Evolutionary conservation across 108 stramenopile species (phyloP), one percentile per base, ranked within the genome.

Genomic region (Ochromonas danica): DNA sequence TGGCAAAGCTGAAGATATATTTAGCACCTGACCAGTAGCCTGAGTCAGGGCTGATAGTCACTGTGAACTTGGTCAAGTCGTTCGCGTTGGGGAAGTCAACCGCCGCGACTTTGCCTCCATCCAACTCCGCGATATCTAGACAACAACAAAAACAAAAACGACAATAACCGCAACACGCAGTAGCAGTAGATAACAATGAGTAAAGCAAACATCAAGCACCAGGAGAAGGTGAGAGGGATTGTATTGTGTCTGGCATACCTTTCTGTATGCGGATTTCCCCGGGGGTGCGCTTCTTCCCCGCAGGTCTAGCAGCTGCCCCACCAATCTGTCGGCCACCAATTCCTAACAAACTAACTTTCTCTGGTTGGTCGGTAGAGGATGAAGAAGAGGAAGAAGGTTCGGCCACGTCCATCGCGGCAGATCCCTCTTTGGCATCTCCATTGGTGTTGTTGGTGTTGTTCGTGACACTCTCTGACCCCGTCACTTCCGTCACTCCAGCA

Each of bases 221-320:
- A 1, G 6, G 3, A 25, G 25, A 6, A 3, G 36, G 17, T 70
- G 10, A 38, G 42, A 17, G 39, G 10, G 10, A 2, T 10, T 33
- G 1, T 6, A 17, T 10, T 41, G 67, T 38, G 27, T 70, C 1
- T 43, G 17, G 10, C 30, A 10, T 1, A 78, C 41, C 80, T 89
- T 97, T 98, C 84, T 98, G 98, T 82, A 98, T 96, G 38, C 98
- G 91, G 85, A 98, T 97, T 86, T 98, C 98, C 43, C 98, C 98
- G 1, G 98, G 98, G 33, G 86, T 86, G 2, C 79, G 67, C 31
- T 67, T 67, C 35, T 36, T 67, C 6, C 63, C 63, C 3, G 14
- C 31, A 36, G 10, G 30, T 35, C 31, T 28, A 14, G 6, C 22
- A 6, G 27, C 63, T 67, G 27, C 31, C 6, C 63, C 63, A 67